phyloP scores from a whole-genome alignment of 1,284 basidiomycete genomes.

The Papiliotrema flavescens region DNA sequence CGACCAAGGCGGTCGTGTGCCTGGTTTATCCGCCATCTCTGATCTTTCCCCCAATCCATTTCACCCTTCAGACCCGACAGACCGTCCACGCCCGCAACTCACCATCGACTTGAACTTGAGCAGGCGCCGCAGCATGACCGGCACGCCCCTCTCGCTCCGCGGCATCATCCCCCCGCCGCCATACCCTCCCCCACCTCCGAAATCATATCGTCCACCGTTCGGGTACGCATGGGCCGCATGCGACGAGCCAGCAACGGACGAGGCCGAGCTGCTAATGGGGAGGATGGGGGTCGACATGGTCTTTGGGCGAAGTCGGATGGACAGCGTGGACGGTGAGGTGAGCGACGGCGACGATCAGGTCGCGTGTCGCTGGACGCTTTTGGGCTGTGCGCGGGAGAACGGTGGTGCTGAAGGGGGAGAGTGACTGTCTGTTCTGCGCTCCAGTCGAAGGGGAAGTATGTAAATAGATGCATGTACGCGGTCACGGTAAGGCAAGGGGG shows the following conservation, averaged over 20 bases:
- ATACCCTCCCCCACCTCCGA: not conserved
- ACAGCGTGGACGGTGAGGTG: not conserved
- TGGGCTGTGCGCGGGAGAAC: not conserved
- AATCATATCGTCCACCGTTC: not conserved
- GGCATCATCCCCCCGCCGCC: not conserved
- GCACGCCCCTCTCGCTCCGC: slow-evolving; percentile 56
- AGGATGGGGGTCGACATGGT: slow-evolving; percentile 4
- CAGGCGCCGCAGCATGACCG: slow-evolving; percentile 70
- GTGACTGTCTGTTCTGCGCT: too few relatives aligned
- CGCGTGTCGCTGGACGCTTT: not conserved
- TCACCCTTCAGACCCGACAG: not conserved
- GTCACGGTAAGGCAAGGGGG: not conserved
- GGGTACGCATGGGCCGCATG: slow-evolving; percentile 1
- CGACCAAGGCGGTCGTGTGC: too few relatives aligned
- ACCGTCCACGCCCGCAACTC: slow-evolving; percentile 23
- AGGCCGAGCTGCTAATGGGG: not conserved
- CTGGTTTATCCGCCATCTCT: not conserved
- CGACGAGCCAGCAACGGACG: not conserved
- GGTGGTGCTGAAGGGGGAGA: not conserved
- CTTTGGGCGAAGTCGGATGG: slow-evolving; percentile 2
- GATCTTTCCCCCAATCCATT: too few relatives aligned
- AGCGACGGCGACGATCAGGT: not conserved
- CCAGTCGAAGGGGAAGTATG: not conserved
- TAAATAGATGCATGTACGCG: not conserved
- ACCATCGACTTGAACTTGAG: slow-evolving; percentile 84